Evolutionary conservation across 768 basidiomycete species (phyloP).

Genomic region (Tephrocybe sp.): DNA sequence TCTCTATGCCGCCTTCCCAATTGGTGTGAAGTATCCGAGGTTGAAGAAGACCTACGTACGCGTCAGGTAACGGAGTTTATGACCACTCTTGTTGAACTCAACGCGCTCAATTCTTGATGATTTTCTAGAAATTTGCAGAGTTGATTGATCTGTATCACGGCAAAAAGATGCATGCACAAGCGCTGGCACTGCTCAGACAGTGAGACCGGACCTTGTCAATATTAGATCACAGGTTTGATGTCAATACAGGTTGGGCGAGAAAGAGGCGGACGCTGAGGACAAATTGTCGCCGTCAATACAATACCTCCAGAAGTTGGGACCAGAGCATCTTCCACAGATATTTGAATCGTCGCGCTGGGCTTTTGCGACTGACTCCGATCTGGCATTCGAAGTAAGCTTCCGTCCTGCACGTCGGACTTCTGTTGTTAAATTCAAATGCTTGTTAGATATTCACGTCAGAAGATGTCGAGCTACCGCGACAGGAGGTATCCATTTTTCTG

Average conservation of each 20-base stretch:
- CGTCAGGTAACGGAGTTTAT: constrained; percentile 59
- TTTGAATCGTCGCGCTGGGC: constrained; percentile 86
- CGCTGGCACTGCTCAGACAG: constrained; percentile 82
- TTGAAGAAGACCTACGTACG: constrained; percentile 81
- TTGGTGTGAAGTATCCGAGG: constrained; percentile 96
- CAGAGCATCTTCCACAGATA: constrained; percentile 77
- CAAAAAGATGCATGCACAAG: constrained; percentile 93
- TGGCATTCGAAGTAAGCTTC: constrained; percentile 69
- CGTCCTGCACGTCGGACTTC: not conserved
- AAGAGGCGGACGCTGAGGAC: constrained; percentile 75
- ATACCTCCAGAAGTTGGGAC: constrained; percentile 90
- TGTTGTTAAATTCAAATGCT: not conserved
- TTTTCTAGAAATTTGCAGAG: constrained; percentile 81
- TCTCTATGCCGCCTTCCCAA: constrained; percentile 88
- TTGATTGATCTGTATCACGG: constrained; percentile 90
- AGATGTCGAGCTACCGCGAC: constrained; percentile 85
- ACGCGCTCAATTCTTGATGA: constrained; percentile 1
- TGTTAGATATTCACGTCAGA: constrained; percentile 91
- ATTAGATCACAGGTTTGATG: not conserved
- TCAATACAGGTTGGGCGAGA: constrained; percentile 67
- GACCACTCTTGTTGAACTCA: not conserved
- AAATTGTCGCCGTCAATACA: constrained; percentile 81
- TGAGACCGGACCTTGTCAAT: constrained; percentile 37
- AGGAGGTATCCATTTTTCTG: constrained; percentile 75
- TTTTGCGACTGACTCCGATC: constrained; percentile 68